Percentiles rank a stretch among this genome's conserved stretches.
Conservation (phyloP, 75 land plant species). For the Larix kaempferi region DNA sequence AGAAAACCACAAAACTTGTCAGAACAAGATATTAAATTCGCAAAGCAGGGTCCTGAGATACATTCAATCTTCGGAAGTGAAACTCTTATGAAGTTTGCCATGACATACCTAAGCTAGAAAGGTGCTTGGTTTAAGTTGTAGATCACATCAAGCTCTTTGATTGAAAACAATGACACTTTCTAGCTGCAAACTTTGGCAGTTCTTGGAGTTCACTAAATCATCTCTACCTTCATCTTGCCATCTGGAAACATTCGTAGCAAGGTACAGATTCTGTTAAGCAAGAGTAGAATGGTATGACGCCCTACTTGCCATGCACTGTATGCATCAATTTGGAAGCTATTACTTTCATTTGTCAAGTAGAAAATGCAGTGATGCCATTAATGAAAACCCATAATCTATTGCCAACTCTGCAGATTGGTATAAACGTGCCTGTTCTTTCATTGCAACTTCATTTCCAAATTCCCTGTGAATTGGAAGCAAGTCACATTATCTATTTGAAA, state of each 20-base stretch:
- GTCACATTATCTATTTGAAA: background rate
- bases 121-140: background rate
- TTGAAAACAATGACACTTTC: background rate
- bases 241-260: slow-evolving; percentile 2
- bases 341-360: background rate
- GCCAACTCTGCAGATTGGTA: background rate
- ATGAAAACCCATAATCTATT: background rate
- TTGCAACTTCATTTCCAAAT: background rate
- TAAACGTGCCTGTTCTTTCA: background rate
- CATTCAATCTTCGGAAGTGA: background rate
- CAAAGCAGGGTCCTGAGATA: background rate
- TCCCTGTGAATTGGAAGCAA: background rate
- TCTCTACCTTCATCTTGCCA: background rate
- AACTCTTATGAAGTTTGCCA: background rate
- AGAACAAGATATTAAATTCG: background rate
- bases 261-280: background rate
- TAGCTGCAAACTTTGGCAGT: background rate
- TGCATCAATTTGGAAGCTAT: background rate
- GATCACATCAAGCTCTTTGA: background rate
- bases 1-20: background rate
- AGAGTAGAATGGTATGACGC: background rate
- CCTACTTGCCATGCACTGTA: background rate
- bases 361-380: background rate
- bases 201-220: background rate
- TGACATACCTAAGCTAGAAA: background rate